These are phyloP conservation scores for Phyllosticta citrichinensis DNA, from an alignment of 2,329 filamentous ascomycete species.

Conservation along the genomic window DNA sequence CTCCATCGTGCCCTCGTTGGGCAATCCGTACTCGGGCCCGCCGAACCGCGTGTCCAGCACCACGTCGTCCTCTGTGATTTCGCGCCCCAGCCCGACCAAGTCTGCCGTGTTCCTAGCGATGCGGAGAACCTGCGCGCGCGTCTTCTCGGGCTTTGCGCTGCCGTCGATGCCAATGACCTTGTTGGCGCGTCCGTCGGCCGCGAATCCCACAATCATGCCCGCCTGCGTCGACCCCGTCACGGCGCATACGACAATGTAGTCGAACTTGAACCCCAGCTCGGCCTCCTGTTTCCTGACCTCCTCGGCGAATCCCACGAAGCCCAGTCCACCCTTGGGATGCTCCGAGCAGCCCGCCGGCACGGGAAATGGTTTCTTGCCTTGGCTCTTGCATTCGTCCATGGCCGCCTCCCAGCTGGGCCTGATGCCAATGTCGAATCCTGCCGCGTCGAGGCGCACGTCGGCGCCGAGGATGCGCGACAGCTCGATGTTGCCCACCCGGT, in stretches of 20 bases:
- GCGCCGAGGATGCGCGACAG: constrained; percentile 58
- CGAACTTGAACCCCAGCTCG: constrained; percentile 52
- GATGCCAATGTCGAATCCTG: constrained; percentile 49
- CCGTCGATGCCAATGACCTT: constrained; percentile 60
- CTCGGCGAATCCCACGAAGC: constrained; percentile 60
- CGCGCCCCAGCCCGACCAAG: constrained; percentile 52
- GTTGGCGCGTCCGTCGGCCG: constrained; percentile 29
- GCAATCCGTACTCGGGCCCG: constrained; percentile 57
- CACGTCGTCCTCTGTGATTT: constrained; percentile 54
- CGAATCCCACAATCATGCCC: constrained; percentile 65
- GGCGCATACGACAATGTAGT: constrained; percentile 57
- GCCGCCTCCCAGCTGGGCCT: constrained; percentile 50
- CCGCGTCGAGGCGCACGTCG: constrained; percentile 50
- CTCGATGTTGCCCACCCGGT: constrained; percentile 61
- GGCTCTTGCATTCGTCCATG: constrained; percentile 40
- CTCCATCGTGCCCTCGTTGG: constrained; percentile 53
- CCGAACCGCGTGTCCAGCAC: constrained; percentile 56
- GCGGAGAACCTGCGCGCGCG: constrained; percentile 53
- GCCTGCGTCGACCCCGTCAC: constrained; percentile 63
- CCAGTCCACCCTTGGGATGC: constrained; percentile 57
- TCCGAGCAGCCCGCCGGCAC: constrained; percentile 61
- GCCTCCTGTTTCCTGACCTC: constrained; percentile 55
- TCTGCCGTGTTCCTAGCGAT: constrained; percentile 55
- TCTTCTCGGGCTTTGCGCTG: constrained; percentile 50
- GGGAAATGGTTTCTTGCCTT: constrained; percentile 54